These are phyloP conservation scores for Abrus precatorius DNA, from an alignment of 306 rosid genomes.

Conservation along the genomic window DNA sequence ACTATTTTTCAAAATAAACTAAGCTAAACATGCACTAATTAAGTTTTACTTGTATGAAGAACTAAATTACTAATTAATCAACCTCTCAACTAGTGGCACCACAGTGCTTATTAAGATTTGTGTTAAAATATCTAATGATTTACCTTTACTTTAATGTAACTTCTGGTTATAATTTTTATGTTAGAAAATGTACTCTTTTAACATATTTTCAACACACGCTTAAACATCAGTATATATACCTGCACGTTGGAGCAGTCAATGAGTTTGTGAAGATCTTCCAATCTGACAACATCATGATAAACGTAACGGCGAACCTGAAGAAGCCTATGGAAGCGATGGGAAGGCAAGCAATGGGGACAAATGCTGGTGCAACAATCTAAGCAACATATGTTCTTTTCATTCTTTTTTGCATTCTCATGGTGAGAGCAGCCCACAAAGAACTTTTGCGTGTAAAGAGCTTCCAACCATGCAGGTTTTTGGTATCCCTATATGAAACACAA, in stretches of 20 bases:
- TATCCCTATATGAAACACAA: slow-evolving; percentile 13
- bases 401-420: slow-evolving; percentile 37
- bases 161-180: too few relatives aligned
- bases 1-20: too few relatives aligned
- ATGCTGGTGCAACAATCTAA: slow-evolving; percentile 32
- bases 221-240: not conserved
- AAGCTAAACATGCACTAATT: too few relatives aligned
- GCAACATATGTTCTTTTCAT: slow-evolving; percentile 39
- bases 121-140: too few relatives aligned
- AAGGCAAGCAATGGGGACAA: slow-evolving; percentile 33
- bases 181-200: too few relatives aligned
- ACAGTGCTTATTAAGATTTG: too few relatives aligned
- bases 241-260: slow-evolving; percentile 37
- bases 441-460: slow-evolving; percentile 26
- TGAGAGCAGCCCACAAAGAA: slow-evolving; percentile 30
- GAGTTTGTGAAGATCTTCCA: slow-evolving; percentile 38
- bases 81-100: not conserved
- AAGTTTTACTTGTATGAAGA: not conserved
- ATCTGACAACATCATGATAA: slow-evolving; percentile 40
- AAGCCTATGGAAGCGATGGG: slow-evolving; percentile 37
- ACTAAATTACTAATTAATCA: not conserved
- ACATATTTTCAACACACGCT: too few relatives aligned
- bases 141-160: too few relatives aligned
- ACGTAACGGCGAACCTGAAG: slow-evolving; percentile 39
- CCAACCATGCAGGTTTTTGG: slow-evolving; percentile 42